Base-by-base conservation (phyloP, 179 eudicot genomes). In the Beta lomatogona region DNA sequence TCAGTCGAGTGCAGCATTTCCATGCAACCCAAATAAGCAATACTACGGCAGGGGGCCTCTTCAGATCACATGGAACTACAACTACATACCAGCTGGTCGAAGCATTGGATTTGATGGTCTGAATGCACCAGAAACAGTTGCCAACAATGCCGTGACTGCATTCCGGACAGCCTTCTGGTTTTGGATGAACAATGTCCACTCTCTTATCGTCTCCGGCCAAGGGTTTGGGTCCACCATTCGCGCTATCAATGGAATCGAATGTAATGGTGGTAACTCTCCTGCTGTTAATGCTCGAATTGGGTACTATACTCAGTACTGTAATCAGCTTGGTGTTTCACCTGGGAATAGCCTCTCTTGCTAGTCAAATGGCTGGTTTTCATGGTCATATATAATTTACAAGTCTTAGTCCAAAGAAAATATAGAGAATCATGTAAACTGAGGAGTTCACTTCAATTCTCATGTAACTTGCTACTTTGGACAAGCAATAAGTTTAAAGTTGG, bases 121-220 rank as follows among this genome's bases (percentile, higher is more conserved):
- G 8, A 76, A 76, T 50, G 58, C 66, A 44, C 83, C 83, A 0
- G 83, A 76, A 22, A 81, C 58, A 6, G 80, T 81, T 57, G 79
- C 83, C 6, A 66, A 21, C 3, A 46, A 81, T 14, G 44, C 69
- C 0, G 70, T 68, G 8, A 50, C 46, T 18, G 44, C 80, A 0
- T 80, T 80, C 73, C 54, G 45, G 54, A 52, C 83, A 0, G 83
- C 73, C 55, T 80, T 80, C 21, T 64, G 78, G 83, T 80, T 73
- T 36, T 80, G 83, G 78, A 80, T 80, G 83, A 80, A 63, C 21
- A 80, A 81, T 55, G 79, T 81, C 55, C 83, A 81, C 57, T 63
- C 78, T 36, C 14, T 44, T 16, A 79, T 79, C 7, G 41, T 36
- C 41, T 1, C 2, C 3, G 65, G 68, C 53, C 46, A 21, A 75